These are phyloP conservation scores for Pseudomonodictys pantanalensis DNA, from an alignment of 495 filamentous ascomycete species.

Conservation along the genomic window DNA sequence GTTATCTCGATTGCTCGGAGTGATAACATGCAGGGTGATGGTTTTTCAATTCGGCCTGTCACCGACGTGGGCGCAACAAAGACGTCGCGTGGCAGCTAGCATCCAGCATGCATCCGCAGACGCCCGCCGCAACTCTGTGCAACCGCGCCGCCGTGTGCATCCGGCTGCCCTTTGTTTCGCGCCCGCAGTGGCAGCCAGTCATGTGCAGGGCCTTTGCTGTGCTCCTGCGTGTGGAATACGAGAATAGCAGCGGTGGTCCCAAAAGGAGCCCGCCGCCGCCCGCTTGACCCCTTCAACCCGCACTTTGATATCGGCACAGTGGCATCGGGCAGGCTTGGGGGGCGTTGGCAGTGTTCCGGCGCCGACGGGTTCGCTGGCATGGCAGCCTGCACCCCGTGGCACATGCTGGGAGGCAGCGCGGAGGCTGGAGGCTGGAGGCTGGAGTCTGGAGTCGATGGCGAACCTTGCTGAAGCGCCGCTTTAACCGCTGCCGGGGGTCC, in stretches of 20 bases:
- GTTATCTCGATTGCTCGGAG: slow-evolving; percentile 1
- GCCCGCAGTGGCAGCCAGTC: slow-evolving; percentile 13
- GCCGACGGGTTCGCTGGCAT: background rate
- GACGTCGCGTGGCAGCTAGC: background rate
- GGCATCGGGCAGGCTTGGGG: background rate
- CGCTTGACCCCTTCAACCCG: too few relatives aligned
- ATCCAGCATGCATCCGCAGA: slow-evolving; percentile 5
- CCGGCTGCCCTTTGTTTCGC: background rate
- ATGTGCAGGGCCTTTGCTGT: background rate
- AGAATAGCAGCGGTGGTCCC: too few relatives aligned
- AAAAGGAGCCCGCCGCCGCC: too few relatives aligned
- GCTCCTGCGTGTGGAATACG: background rate
- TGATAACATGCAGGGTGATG: slow-evolving; percentile 13
- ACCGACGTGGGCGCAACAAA: slow-evolving; percentile 7
- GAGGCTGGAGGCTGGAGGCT: background rate
- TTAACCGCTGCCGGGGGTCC: slow-evolving; percentile 11
- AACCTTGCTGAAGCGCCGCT: slow-evolving; percentile 6
- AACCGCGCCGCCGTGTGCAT: background rate
- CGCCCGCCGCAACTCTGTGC: slow-evolving; percentile 14
- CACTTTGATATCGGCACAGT: too few relatives aligned
- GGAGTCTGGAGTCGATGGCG: background rate
- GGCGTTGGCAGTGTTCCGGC: background rate
- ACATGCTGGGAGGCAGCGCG: background rate
- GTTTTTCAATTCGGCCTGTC: slow-evolving; percentile 21
- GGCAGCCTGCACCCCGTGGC: slow-evolving; percentile 7